These are phyloP conservation scores for Davidsoniella virescens DNA, from an alignment of 2,329 filamentous ascomycete genomes.

Conservation along the genomic window DNA sequence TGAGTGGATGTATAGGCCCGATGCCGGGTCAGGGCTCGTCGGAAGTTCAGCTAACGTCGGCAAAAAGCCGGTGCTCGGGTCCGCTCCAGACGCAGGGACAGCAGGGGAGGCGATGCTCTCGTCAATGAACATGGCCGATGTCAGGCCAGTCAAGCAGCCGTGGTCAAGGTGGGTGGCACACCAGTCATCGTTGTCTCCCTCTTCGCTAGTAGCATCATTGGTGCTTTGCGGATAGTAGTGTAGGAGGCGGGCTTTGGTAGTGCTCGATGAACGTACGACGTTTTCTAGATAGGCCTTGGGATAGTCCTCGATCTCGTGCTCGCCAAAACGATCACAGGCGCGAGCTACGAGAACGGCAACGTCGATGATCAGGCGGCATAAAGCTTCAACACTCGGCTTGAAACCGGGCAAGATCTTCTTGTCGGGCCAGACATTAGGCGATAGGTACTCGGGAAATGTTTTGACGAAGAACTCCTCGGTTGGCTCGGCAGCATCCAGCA, in stretches of 20 bases:
- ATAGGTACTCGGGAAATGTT: constrained; percentile 74
- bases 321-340: constrained; percentile 78
- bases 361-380: constrained; percentile 78
- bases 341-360: constrained; percentile 73
- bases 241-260: constrained; percentile 77
- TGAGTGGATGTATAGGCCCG: constrained; percentile 88
- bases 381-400: constrained; percentile 49
- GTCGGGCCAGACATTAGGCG: constrained; percentile 76
- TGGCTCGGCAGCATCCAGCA: constrained; percentile 45
- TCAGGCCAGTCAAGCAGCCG: constrained; percentile 84
- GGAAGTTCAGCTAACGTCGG: constrained; percentile 53
- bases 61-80: constrained; percentile 19
- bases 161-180: constrained; percentile 85
- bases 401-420: constrained; percentile 59
- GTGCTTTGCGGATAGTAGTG: constrained; percentile 70
- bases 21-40: constrained; percentile 61
- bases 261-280: constrained; percentile 70
- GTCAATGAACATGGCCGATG: constrained; percentile 90
- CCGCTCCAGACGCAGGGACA: constrained; percentile 18
- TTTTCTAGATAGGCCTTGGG: constrained; percentile 64
- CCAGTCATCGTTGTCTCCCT: constrained; percentile 65
- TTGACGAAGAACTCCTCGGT: constrained; percentile 38
- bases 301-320: constrained; percentile 62
- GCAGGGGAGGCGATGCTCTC: constrained; percentile 35
- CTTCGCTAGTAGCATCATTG: constrained; percentile 20